Base-by-base conservation (phyloP, 257 asterid genomes). In the Petunia axillaris region DNA sequence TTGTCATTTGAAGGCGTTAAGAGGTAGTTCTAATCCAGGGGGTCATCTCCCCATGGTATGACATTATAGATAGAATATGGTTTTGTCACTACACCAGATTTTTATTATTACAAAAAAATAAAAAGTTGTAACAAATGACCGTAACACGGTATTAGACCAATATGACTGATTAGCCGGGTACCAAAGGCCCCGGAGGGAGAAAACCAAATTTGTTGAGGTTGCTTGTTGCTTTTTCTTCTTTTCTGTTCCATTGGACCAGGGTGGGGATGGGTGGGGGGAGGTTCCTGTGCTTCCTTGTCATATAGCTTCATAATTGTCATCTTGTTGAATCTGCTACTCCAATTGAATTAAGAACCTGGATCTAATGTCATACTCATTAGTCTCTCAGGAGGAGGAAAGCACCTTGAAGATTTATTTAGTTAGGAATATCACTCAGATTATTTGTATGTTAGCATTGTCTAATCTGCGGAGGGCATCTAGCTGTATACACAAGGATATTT, bases 311-410 rank as follows among this genome's bases (percentile, higher is more conserved):
- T 71, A 46, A 9, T 73, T 73, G 62, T 50, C 63, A 35, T 50
- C 78, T 73, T 46, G 35, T 73, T 73, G 63, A 35, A 50, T 73
- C 78, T 36, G 63, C 46, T 73, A 73, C 60, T 71, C 13, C 50
- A 25, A 52, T 48, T 48, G 58, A 48, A 48, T 71, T 59, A 71
- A 48, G 60, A 48, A 71, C 37, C 14, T 58, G 52, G 46, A 38
- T 11, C 63, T 25, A 50, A 73, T 73, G 78, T 50, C 78, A 48
- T 73, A 14, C 62, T 36, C 78, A 6, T 65, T 39, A 63, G 73
- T 38, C 3, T 73, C 62, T 13, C 62, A 73, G 36, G 78, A 50
- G 62, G 13, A 50, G 46, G 7, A 36, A 50, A 50, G 50, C 35
- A 73, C 78, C 78, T 73, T 73, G 63, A 36, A 41, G 44, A 73